phyloP scores from a whole-genome alignment of 2,329 filamentous ascomycete species.

The Verticillium tricorpus region DNA sequence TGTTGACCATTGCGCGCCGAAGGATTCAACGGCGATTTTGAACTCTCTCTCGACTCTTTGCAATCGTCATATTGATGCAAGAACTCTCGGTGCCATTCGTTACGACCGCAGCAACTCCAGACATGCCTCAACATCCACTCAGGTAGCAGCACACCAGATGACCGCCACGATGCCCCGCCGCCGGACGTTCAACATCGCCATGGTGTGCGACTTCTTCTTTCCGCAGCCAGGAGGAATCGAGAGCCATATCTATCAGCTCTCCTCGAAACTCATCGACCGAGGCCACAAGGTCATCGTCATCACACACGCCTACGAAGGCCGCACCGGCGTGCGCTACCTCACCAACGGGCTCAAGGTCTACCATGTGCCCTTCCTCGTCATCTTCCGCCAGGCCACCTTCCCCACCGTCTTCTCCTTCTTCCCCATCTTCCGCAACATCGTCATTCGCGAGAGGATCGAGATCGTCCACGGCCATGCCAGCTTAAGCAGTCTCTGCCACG shows the following conservation, averaged over 20 bases:
- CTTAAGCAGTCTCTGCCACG: conserved; percentile 87
- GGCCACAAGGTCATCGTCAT: conserved; percentile 98
- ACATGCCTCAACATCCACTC: conserved; percentile 2
- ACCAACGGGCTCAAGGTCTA: conserved; percentile 98
- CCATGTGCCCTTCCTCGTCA: conserved; percentile 91
- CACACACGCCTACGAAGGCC: conserved; percentile 88
- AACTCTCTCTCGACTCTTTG: not conserved
- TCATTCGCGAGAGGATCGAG: conserved; percentile 89
- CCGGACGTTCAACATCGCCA: conserved; percentile 66
- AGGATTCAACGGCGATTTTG: not conserved
- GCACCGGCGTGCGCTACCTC: conserved; percentile 88
- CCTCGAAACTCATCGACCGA: conserved; percentile 91
- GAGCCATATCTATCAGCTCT: conserved; percentile 97
- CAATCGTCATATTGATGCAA: not conserved
- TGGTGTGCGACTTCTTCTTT: conserved; percentile 99
- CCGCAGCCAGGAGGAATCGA: conserved; percentile 95
- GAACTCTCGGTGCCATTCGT: not conserved
- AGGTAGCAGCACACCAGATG: not conserved
- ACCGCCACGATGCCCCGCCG: conserved; percentile 39
- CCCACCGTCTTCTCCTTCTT: conserved; percentile 99
- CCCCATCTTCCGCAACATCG: conserved; percentile 93
- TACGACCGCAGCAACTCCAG: not conserved
- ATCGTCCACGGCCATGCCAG: conserved; percentile 98
- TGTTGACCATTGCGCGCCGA: not conserved
- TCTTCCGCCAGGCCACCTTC: conserved; percentile 90